phyloP scores from a whole-genome alignment of 2,329 filamentous ascomycete genomes.

The Fusarium xyrophilum region DNA sequence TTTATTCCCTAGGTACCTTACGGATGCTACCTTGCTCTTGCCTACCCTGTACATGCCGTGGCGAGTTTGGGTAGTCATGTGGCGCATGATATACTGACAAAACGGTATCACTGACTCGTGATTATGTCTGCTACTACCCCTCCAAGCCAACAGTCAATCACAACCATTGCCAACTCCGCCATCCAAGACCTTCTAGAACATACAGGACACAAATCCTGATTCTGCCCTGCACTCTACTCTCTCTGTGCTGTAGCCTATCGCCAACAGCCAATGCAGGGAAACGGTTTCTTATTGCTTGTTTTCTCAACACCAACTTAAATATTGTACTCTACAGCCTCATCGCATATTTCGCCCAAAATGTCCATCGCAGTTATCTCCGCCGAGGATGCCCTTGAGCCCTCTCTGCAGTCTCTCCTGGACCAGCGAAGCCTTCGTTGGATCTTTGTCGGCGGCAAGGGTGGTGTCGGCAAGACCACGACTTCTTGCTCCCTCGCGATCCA shows the following conservation, averaged over 20 bases:
- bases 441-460: slow-evolving; percentile 97
- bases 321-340: not conserved
- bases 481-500: slow-evolving; percentile 98
- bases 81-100: not conserved
- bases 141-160: slow-evolving; percentile 18
- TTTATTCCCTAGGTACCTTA: not conserved
- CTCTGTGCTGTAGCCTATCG: not conserved
- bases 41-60: not conserved
- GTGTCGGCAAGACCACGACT: slow-evolving; percentile 99
- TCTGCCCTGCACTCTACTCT: not conserved
- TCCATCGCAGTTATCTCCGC: slow-evolving; percentile 50
- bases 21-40: not conserved
- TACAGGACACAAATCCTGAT: slow-evolving; percentile 28
- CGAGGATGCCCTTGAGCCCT: slow-evolving; percentile 85
- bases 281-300: not conserved
- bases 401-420: slow-evolving; percentile 92
- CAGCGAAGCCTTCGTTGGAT: slow-evolving; percentile 97
- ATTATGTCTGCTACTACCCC: slow-evolving; percentile 31
- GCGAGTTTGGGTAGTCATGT: slow-evolving; percentile 7
- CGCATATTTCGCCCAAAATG: slow-evolving; percentile 39
- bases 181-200: slow-evolving; percentile 41
- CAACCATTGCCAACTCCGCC: slow-evolving; percentile 28
- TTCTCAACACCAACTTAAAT: not conserved
- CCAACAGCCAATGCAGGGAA: not conserved
- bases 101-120: not conserved